Conservation (phyloP, 2,329 filamentous ascomycete species). For the Nemania diffusa region DNA sequence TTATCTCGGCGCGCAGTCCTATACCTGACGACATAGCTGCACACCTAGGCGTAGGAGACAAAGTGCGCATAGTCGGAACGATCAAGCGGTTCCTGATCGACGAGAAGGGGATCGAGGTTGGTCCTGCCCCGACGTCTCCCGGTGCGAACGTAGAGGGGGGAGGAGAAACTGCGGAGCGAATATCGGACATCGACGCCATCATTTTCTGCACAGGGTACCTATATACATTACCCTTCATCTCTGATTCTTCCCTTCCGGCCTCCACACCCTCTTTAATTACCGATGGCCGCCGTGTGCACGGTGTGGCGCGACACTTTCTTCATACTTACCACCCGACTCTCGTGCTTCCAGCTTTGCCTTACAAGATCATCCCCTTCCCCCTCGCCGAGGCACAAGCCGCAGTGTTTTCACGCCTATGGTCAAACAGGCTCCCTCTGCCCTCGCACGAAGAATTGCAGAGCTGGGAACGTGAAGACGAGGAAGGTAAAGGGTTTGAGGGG, state of each 20-base stretch:
- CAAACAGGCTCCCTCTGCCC: slow-evolving; percentile 75
- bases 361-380: slow-evolving; percentile 90
- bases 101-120: slow-evolving; percentile 71
- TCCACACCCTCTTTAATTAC: slow-evolving; percentile 65
- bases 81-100: slow-evolving; percentile 67
- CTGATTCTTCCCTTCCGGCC: slow-evolving; percentile 47
- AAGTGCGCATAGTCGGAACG: slow-evolving; percentile 62
- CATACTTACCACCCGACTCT: slow-evolving; percentile 80
- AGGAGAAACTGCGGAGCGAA: slow-evolving; percentile 66
- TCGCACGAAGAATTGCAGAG: slow-evolving; percentile 68
- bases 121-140: slow-evolving; percentile 62
- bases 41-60: slow-evolving; percentile 50
- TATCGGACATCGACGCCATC: slow-evolving; percentile 76
- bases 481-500: slow-evolving; percentile 61
- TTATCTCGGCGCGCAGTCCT: slow-evolving; percentile 70
- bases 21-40: slow-evolving; percentile 58
- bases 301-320: slow-evolving; percentile 83
- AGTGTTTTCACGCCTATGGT: slow-evolving; percentile 79
- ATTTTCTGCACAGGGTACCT: slow-evolving; percentile 93
- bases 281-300: slow-evolving; percentile 74
- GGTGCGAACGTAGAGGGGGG: slow-evolving; percentile 47
- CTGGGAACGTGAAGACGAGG: slow-evolving; percentile 73
- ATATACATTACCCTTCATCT: slow-evolving; percentile 81
- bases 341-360: slow-evolving; percentile 78
- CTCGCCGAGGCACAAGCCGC: slow-evolving; percentile 82